Percentiles rank a stretch among this genome's conserved stretches.
These are phyloP conservation scores for Thelonectria rubi DNA, from an alignment of 2,329 filamentous ascomycete genomes.

Conservation along the genomic window DNA sequence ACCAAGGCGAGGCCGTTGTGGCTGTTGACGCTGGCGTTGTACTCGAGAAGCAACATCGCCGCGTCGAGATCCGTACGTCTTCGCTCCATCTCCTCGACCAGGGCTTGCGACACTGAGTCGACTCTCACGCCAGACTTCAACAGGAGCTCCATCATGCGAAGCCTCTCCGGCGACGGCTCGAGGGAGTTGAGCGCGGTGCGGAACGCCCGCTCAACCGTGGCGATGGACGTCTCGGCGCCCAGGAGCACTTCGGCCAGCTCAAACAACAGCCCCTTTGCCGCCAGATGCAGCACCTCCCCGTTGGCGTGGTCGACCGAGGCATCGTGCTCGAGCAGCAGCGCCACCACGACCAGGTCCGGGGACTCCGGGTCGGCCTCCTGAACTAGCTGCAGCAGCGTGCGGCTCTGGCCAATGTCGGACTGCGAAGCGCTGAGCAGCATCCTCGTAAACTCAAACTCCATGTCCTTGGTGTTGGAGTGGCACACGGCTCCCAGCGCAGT, in stretches of 20 bases:
- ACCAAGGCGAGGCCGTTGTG: not conserved
- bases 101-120: not conserved
- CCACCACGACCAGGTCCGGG: not conserved
- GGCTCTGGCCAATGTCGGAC: not conserved
- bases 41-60: not conserved
- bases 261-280: not conserved
- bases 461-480: not conserved
- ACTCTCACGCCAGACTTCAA: not conserved
- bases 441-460: not conserved
- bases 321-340: not conserved
- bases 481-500: not conserved
- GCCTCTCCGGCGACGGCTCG: not conserved
- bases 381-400: not conserved
- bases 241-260: not conserved
- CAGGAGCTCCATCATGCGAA: constrained; percentile 3
- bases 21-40: not conserved
- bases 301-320: not conserved
- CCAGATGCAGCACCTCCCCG: constrained; percentile 2
- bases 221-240: not conserved
- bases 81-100: not conserved
- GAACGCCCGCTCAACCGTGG: constrained; percentile 1
- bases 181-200: not conserved
- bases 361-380: not conserved
- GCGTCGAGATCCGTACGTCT: not conserved
- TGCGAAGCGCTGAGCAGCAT: not conserved